Base-by-base conservation (phyloP, 768 basidiomycete species). In the Phlebiopsis flavidoalba region DNA sequence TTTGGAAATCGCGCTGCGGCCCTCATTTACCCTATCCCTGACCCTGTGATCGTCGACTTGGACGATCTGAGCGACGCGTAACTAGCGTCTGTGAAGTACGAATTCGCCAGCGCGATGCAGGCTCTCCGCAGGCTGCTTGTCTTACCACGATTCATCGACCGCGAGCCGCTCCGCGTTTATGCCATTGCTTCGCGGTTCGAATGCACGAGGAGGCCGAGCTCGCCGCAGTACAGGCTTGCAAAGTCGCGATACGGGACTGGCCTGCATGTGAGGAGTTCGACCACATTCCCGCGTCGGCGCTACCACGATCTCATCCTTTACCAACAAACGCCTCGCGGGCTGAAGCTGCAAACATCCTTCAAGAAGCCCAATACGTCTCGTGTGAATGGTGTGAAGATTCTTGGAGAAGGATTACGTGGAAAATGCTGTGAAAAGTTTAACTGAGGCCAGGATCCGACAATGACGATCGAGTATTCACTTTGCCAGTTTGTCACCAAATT, bases 101-200 rank as follows among this genome's bases (percentile, higher is more conserved):
- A 90, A 60, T 76, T 88, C 60, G 50, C 70, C 0, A 73, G 72
- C 6, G 81, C 80, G 52, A 73, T 80, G 61, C 66, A 72, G 31
- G 65, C 74, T 0, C 75, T 91, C n/a, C 83, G 86, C 56, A 72
- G 70, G 50, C 69, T 78, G 22, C 80, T 90, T 37, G 64, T 85
- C 12, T 77, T 82, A 0, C 76, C 80, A 7, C 69, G 68, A 8
- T 87, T 85, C 69, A 69, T 86, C n/a, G 63, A 72, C 31, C 65
- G 72, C 15, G 75, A 75, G 15, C 84, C 89, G 10, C 76, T 78
- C 14, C 83, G 85, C 12, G 86, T 89, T 1, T 91, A 86, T 64
- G 87, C 88, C 26, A 83, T 89, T 47, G 87, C 89, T 1, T 82
- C 81, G 60, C 82, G 84, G 3, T 84, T 80, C 60, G 83, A 85